phyloP scores from a whole-genome alignment of 257 asterid species.

The Anisodus acutangulus region DNA sequence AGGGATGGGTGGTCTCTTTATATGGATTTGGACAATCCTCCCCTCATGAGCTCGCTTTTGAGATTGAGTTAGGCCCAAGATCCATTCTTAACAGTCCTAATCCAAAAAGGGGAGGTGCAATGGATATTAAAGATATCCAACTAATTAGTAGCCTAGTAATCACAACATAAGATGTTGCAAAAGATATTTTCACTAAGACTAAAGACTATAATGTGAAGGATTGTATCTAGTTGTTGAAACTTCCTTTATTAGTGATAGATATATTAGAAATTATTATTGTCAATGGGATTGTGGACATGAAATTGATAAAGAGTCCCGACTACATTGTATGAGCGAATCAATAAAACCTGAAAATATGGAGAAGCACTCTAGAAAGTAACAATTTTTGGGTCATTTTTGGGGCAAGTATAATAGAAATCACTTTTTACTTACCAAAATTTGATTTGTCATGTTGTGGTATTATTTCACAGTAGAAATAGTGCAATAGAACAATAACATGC shows the following conservation, averaged over 20 bases:
- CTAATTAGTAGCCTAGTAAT: background rate
- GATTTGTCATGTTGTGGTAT: constrained; percentile 2
- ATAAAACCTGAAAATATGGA: background rate
- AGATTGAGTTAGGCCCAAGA: too few species aligned
- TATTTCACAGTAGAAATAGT: constrained; percentile 13
- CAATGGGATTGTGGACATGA: background rate
- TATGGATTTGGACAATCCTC: too few species aligned
- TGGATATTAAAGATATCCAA: background rate
- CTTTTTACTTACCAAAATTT: background rate
- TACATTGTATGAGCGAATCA: background rate
- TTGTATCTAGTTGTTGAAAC: background rate
- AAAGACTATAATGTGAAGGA: background rate
- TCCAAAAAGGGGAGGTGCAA: background rate
- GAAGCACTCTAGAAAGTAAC: constrained; percentile 15
- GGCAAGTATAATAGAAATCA: constrained; percentile 1
- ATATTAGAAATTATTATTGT: background rate
- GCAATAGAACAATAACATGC: background rate
- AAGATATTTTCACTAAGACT: background rate
- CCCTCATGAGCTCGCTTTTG: too few species aligned
- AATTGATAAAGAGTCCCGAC: background rate
- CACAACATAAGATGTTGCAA: background rate
- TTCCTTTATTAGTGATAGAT: background rate
- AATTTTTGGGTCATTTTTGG: background rate
- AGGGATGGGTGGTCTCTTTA: too few species aligned
- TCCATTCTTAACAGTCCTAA: background rate